Evolutionary conservation across 129 eudicot genomes (phyloP), one percentile per base, ranked within the genome.

Genomic region (Dittrichia graveolens): DNA sequence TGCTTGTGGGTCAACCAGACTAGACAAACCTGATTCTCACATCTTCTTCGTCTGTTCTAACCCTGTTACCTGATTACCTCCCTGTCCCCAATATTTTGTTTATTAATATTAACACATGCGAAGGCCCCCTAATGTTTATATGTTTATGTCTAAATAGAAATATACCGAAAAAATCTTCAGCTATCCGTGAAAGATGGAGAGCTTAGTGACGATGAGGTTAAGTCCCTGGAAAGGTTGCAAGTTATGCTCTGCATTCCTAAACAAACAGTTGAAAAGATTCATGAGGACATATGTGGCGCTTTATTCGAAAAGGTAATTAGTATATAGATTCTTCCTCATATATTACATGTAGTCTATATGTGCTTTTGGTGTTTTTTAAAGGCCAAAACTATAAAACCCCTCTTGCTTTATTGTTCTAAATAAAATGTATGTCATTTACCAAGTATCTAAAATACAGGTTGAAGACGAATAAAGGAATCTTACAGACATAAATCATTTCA

Each of bases 161-260:
- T 90, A 68, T 95, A 88, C 83, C 89, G 97, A 65, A 87, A 89
- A 77, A 95, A 95, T 70, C 91, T 95, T 72, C 93, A 88, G 83
- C 89, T 86, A 68, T 78, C 67, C 35, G 93, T 86, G 75, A 85
- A 82, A 73, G 85, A 83, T 77, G 97, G 97, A 66, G 94, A 82
- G 75, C 87, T 95, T 52, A 88, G 86, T 72, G 97, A 90, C 44
- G 86, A 83, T 9, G 88, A 88, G 73, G 94, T 95, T 40, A 75
- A 85, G 58, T 79, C 94, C 6, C 80, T 95, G 63, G 90, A 91
- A 68, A 87, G 83, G 72, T 58, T 88, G 75, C 94, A 92, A 75
- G 85, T 95, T 63, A 75, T 95, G 97, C 90, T 95, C 73, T 95
- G 99, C 76, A 80, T 95, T 60, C 97, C 90, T 14, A 89, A 83